Conservation (phyloP, 306 rosid species). For the Betula pendula region DNA sequence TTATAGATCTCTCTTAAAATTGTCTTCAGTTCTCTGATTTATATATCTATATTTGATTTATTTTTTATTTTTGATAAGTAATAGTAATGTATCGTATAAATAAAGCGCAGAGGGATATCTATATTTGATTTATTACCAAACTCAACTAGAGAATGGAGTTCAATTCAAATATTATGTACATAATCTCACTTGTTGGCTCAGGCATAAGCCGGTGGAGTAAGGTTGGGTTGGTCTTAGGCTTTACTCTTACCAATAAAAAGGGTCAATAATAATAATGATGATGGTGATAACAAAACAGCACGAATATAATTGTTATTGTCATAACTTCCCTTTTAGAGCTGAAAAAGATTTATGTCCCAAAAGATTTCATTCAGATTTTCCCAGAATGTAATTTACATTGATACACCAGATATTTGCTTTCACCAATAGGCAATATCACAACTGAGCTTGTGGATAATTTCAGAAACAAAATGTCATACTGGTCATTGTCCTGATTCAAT, state of each 20-base stretch:
- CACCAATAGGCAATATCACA: neutral
- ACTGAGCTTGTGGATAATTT: neutral
- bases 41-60: neutral
- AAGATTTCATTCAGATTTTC: neutral
- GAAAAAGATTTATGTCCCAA: neutral
- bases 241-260: neutral
- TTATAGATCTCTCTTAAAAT: neutral
- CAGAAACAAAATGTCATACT: constrained; percentile 4
- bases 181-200: neutral
- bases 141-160: neutral
- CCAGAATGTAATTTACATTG: constrained; percentile 9
- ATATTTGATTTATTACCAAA: neutral
- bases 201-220: neutral
- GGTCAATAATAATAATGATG: neutral
- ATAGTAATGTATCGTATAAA: too few species aligned
- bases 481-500: constrained; percentile 13
- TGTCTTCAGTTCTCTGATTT: neutral
- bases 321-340: neutral
- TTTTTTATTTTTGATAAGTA: too few species aligned
- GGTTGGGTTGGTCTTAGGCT: neutral
- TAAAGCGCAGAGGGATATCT: too few species aligned
- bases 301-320: neutral
- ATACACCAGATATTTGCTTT: neutral
- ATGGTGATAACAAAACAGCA: neutral
- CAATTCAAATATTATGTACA: neutral